A percentile compares a stretch with the other conserved stretches of the same genome.
These are phyloP conservation scores for Salicornia ramosissima DNA, from an alignment of 148 eudicot genomes.

Conservation along the genomic window DNA sequence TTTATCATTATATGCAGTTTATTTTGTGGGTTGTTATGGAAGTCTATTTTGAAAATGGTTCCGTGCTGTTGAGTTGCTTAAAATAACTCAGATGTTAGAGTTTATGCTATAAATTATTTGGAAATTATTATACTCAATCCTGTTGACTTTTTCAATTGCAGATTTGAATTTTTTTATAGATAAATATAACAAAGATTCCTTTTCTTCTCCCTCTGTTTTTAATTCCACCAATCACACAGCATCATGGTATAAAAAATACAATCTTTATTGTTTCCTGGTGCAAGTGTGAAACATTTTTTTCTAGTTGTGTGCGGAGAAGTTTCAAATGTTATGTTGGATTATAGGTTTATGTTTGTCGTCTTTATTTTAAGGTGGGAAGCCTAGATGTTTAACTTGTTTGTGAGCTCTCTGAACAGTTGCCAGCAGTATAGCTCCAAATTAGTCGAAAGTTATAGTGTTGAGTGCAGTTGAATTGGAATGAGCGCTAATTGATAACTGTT, in stretches of 20 bases:
- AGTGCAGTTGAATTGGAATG: too few relatives aligned
- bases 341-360: too few relatives aligned
- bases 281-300: too few relatives aligned
- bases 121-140: neutral
- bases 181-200: too few relatives aligned
- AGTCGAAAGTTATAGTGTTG: too few relatives aligned
- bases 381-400: neutral
- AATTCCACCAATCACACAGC: neutral
- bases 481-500: too few relatives aligned
- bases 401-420: neutral
- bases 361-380: neutral
- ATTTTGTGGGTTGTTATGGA: neutral
- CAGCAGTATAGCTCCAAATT: neutral
- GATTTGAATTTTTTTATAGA: neutral
- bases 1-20: neutral
- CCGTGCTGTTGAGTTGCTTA: neutral
- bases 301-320: too few relatives aligned
- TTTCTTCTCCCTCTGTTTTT: too few relatives aligned
- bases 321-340: too few relatives aligned
- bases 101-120: neutral
- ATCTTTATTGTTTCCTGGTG: neutral
- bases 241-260: neutral
- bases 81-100: neutral
- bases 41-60: neutral
- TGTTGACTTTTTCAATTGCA: neutral